phyloP scores from a whole-genome alignment of 2,329 filamentous ascomycete genomes.

The Penicillium concentricum region DNA sequence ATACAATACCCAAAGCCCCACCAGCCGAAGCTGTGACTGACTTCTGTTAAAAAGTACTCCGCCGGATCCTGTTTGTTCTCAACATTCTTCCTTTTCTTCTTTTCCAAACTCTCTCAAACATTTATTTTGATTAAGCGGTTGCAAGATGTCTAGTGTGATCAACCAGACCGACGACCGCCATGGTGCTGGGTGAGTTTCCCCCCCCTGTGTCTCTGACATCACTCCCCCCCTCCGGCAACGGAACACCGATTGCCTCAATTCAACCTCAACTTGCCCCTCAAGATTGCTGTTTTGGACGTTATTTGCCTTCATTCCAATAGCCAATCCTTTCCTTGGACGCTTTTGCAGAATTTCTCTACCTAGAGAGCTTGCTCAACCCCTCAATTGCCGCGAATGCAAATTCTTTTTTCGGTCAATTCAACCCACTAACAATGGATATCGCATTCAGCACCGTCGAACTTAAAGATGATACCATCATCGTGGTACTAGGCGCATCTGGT shows the following conservation, averaged over 20 bases:
- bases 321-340: neutral
- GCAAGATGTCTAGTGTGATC: constrained; percentile 52
- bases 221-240: constrained; percentile 28
- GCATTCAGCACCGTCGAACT: constrained; percentile 76
- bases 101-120: constrained; percentile 1
- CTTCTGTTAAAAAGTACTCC: constrained; percentile 35
- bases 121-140: constrained; percentile 12
- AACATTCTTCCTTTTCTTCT: constrained; percentile 21
- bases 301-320: neutral
- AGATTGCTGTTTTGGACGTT: neutral
- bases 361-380: constrained; percentile 17
- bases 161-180: constrained; percentile 51
- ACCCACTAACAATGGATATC: constrained; percentile 40
- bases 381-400: constrained; percentile 19
- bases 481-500: constrained; percentile 94
- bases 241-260: constrained; percentile 14
- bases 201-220: constrained; percentile 38
- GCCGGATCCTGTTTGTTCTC: constrained; percentile 29
- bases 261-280: constrained; percentile 8
- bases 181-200: constrained; percentile 52
- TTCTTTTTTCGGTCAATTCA: constrained; percentile 10
- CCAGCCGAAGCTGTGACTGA: constrained; percentile 21
- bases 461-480: constrained; percentile 96
- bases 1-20: constrained; percentile 22
- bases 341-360: neutral